Percentiles rank a stretch among this genome's conserved stretches.
Evolutionary conservation across 2,329 filamentous ascomycete genomes (phyloP).

Genomic region (Cryoendolithus antarcticus): DNA sequence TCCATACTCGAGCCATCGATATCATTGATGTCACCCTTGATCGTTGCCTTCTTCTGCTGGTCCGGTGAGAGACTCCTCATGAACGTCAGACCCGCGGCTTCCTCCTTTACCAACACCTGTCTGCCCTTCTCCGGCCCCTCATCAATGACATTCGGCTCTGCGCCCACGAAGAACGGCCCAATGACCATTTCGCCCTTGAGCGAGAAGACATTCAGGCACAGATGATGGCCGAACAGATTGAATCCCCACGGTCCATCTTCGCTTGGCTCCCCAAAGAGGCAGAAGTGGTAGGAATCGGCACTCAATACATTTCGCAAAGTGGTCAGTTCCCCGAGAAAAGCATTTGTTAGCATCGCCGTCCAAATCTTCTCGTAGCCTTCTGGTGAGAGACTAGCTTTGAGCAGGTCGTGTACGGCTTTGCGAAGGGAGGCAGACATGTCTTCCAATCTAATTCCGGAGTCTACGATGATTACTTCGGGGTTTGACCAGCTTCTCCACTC

Average conservation of each 20-base stretch:
- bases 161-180: conserved; percentile 64
- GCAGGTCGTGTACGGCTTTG: conserved; percentile 40
- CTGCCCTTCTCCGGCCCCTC: conserved; percentile 49
- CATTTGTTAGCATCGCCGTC: conserved; percentile 59
- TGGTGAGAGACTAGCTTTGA: conserved; percentile 48
- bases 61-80: conserved; percentile 49
- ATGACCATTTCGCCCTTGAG: conserved; percentile 52
- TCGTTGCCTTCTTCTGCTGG: conserved; percentile 36
- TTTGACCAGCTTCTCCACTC: conserved; percentile 62
- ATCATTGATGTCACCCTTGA: conserved; percentile 50
- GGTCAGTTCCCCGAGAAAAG: conserved; percentile 58
- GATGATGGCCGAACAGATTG: conserved; percentile 64
- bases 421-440: conserved; percentile 39
- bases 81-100: conserved; percentile 47
- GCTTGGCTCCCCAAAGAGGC: conserved; percentile 53
- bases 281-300: conserved; percentile 62
- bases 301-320: conserved; percentile 52
- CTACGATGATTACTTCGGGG: conserved; percentile 56
- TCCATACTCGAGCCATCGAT: conserved; percentile 38
- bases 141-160: conserved; percentile 65
- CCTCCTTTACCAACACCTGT: conserved; percentile 52
- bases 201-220: conserved; percentile 60
- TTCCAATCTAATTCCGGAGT: conserved; percentile 55
- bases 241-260: conserved; percentile 52
- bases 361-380: conserved; percentile 59